Conservation (phyloP, 106 monocot genomes). For the Ottelia alismoides region DNA sequence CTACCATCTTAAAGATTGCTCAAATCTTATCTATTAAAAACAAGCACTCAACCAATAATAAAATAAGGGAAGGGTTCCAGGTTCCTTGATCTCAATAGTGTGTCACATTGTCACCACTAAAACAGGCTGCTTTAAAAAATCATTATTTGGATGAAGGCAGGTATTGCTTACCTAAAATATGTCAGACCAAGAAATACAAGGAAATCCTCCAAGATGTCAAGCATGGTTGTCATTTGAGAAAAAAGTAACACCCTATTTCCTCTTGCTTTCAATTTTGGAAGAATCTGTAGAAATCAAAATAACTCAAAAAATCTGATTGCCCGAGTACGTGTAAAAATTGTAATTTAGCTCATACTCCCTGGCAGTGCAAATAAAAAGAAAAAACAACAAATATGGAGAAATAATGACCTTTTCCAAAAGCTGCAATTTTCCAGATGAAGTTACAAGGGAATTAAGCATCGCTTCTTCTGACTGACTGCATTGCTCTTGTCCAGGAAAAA, state of each 20-base stretch:
- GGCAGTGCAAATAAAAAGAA: background rate
- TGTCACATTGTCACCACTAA: too few species aligned
- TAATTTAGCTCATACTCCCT: background rate
- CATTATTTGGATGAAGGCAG: too few species aligned
- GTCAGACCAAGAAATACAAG: slow-evolving; percentile 14
- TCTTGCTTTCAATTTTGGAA: slow-evolving; percentile 39
- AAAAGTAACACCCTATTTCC: slow-evolving; percentile 45
- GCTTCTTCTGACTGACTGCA: slow-evolving; percentile 12
- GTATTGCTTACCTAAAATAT: slow-evolving; percentile 28
- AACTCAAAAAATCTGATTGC: background rate
- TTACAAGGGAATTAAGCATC: slow-evolving; percentile 25
- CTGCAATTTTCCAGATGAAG: slow-evolving; percentile 40
- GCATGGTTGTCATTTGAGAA: slow-evolving; percentile 43
- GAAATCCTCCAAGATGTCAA: slow-evolving; percentile 51
- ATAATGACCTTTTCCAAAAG: slow-evolving; percentile 44
- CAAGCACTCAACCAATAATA: too few species aligned
- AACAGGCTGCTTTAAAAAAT: too few species aligned
- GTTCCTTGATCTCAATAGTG: too few species aligned
- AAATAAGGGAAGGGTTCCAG: too few species aligned
- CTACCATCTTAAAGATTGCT: too few species aligned
- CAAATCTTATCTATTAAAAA: too few species aligned
- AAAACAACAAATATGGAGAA: background rate
- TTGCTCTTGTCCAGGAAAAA: slow-evolving; percentile 38
- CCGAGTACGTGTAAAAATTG: background rate
- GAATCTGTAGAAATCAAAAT: slow-evolving; percentile 18